phyloP scores from a whole-genome alignment of 331 rosid genomes.

The Pyrus hybrid region DNA sequence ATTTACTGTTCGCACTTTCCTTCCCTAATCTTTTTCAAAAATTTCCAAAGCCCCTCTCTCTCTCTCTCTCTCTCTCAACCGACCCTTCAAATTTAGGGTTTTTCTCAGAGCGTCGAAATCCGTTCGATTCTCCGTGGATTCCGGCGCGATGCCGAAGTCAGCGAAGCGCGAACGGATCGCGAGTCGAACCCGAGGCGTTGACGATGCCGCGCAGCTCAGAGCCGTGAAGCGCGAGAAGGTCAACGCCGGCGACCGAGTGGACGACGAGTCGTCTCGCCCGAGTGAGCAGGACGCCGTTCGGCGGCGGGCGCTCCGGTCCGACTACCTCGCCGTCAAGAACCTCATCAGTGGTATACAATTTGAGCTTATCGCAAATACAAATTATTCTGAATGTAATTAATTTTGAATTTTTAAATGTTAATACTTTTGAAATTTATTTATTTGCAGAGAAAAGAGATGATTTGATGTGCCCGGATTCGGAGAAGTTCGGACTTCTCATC shows the following conservation, averaged over 20 bases:
- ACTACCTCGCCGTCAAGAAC: conserved; percentile 40
- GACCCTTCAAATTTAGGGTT: not conserved
- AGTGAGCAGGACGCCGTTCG: conserved; percentile 27
- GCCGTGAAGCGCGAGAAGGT: conserved; percentile 27
- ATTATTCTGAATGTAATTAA: not conserved
- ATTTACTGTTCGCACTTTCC: not conserved
- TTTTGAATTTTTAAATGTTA: too few species aligned
- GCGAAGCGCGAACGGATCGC: not conserved
- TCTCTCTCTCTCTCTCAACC: not conserved
- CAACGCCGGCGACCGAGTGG: conserved; percentile 1
- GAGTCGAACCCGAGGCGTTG: not conserved
- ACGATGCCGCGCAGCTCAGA: conserved; percentile 6
- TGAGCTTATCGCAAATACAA: not conserved
- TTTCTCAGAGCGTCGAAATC: not conserved
- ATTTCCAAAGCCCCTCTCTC: not conserved
- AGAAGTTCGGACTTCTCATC: conserved; percentile 43
- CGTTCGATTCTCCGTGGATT: not conserved
- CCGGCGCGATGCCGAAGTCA: not conserved
- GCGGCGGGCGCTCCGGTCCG: conserved; percentile 63
- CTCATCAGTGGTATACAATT: conserved; percentile 40
- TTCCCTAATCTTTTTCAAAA: not conserved
- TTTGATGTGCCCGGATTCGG: conserved; percentile 30
- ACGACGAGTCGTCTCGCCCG: conserved; percentile 5
- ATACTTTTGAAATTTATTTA: too few species aligned
- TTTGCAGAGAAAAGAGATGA: conserved; percentile 58